phyloP scores from a whole-genome alignment of 352 stramenopile species.

The Pythium rishiriense region DNA sequence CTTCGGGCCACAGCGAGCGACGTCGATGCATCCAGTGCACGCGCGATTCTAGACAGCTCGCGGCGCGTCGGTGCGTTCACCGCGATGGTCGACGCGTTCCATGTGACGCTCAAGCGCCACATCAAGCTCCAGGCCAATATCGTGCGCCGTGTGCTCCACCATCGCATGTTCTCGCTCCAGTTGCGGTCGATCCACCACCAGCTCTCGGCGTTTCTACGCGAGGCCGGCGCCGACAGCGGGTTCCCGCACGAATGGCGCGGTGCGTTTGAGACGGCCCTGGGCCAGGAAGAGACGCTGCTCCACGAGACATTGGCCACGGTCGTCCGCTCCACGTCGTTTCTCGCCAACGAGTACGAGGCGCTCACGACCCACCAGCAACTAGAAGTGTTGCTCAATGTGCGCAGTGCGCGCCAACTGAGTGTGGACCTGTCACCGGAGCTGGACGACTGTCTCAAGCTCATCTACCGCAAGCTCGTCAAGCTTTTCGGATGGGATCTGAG shows the following conservation, averaged over 20 bases:
- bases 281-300: conserved; percentile 55
- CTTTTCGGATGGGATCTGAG: conserved; percentile 37
- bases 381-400: conserved; percentile 57
- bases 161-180: conserved; percentile 33
- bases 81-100: conserved; percentile 50
- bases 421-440: conserved; percentile 45
- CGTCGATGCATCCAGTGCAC: background rate
- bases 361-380: conserved; percentile 47
- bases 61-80: conserved; percentile 28
- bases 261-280: conserved; percentile 16
- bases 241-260: conserved; percentile 24
- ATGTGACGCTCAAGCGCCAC: conserved; percentile 47
- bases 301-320: conserved; percentile 56
- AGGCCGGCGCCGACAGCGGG: conserved; percentile 6
- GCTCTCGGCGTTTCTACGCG: conserved; percentile 21
- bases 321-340: conserved; percentile 52
- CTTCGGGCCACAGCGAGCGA: conserved; percentile 32
- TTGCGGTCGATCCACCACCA: conserved; percentile 30
- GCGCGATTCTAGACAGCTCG: conserved; percentile 11
- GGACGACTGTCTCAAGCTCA: conserved; percentile 65
- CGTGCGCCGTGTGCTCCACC: conserved; percentile 27
- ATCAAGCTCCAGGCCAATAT: conserved; percentile 25
- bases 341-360: conserved; percentile 50
- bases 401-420: conserved; percentile 35
- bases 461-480: conserved; percentile 51